phyloP scores from a whole-genome alignment of 441 rosid species.

The Rhodomyrtus psidioides region DNA sequence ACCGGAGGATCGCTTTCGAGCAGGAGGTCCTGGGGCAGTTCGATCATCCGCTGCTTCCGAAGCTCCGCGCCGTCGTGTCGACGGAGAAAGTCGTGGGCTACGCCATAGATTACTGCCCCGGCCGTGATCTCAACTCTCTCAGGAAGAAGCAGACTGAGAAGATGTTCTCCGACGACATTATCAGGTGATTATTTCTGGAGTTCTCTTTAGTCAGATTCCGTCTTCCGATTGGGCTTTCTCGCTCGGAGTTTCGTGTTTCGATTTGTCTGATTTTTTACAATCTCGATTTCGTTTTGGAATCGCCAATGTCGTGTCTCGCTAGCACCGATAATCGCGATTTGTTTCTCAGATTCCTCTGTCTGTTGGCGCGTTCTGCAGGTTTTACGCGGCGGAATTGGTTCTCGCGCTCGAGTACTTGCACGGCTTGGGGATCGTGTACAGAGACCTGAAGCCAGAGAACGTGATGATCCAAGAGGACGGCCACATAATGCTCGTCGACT shows the following conservation, averaged over 20 bases:
- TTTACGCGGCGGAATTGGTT: conserved; percentile 57
- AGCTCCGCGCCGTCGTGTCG: conserved; percentile 46
- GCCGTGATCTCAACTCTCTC: conserved; percentile 43
- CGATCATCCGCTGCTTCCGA: conserved; percentile 62
- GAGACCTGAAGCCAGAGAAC: conserved; percentile 60
- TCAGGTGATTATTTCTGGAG: conserved; percentile 27
- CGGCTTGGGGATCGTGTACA: conserved; percentile 32
- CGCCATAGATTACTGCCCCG: conserved; percentile 83
- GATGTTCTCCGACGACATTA: conserved; percentile 57
- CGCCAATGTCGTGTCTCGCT: not conserved
- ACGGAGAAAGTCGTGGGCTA: conserved; percentile 56
- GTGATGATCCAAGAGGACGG: conserved; percentile 54
- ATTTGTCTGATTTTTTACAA: not conserved
- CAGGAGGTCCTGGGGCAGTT: conserved; percentile 41
- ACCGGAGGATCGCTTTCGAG: conserved; percentile 53
- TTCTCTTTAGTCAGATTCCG: not conserved
- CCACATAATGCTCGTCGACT: conserved; percentile 62
- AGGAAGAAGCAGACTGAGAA: conserved; percentile 56
- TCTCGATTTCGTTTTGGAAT: not conserved
- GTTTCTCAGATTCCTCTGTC: not conserved
- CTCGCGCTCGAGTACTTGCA: conserved; percentile 47
- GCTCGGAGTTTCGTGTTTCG: not conserved
- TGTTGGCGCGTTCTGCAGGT: conserved; percentile 6
- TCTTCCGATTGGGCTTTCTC: not conserved
- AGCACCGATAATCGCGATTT: not conserved